These are phyloP conservation scores for Yarrowia sp. DNA, from an alignment of 805 yeast genomes.

Conservation along the genomic window DNA sequence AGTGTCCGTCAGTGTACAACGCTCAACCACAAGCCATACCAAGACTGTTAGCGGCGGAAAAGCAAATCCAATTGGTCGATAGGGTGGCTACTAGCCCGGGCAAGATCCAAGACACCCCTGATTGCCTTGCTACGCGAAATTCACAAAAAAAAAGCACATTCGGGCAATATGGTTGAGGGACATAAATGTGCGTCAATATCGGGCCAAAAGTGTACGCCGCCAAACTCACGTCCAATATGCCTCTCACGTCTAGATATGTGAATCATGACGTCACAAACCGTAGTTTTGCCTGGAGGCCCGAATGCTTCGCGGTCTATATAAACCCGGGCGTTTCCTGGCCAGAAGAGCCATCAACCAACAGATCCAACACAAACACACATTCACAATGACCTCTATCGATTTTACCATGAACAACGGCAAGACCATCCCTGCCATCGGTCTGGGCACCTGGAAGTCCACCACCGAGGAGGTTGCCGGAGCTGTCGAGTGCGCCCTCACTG, in stretches of 20 bases:
- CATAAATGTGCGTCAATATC: neutral
- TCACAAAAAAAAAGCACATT: conserved; percentile 3
- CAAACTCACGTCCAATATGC: neutral
- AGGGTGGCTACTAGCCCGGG: too few relatives aligned
- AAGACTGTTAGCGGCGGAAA: too few relatives aligned
- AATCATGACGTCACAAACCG: conserved; percentile 9
- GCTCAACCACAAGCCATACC: too few relatives aligned
- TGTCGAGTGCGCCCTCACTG: conserved; percentile 46
- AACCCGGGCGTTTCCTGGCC: neutral
- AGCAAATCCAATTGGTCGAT: too few relatives aligned
- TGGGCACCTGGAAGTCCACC: conserved; percentile 64
- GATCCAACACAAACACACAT: neutral
- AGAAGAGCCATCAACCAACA: neutral
- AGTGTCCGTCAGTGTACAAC: too few relatives aligned
- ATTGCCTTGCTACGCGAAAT: neutral
- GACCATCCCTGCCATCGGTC: conserved; percentile 62
- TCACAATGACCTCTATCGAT: conserved; percentile 16
- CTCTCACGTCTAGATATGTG: neutral
- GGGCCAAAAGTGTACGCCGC: neutral
- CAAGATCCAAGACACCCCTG: too few relatives aligned
- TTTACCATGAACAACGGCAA: conserved; percentile 57
- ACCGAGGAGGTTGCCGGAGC: conserved; percentile 48
- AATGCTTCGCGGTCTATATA: neutral
- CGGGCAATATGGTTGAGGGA: neutral
- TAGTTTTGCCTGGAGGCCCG: neutral